Evolutionary conservation across 495 filamentous ascomycete genomes (phyloP), one percentile per base, ranked within the genome.

Genomic region (Penicillium maclennaniae): DNA sequence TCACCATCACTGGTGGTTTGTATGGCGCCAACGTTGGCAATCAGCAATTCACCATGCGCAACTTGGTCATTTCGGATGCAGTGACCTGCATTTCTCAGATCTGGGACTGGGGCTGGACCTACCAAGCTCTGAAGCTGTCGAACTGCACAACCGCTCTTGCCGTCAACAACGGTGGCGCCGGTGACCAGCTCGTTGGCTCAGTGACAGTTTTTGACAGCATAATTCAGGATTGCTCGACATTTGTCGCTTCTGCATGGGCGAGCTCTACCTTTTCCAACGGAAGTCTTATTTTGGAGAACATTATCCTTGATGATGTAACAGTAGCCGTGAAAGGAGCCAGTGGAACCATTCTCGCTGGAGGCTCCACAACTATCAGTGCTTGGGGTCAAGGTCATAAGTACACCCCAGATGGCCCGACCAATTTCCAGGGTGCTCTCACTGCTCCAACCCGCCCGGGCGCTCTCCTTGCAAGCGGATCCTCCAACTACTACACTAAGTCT

Each of bases 11-110:
- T 49, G 89, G 89, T 47, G 89, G 89, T n/a, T 68, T 75, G 0
- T 76, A 80, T 34, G 89, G 82, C 31, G 75, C 79, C 19, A 77
- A 76, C 37, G 61, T 90, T 51, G 88, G 88, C 15, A 91, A 88
- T 59, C 88, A 92, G 69, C 89, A 92, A 65, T 93, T 85, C 51
- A 91, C 88, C 0, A 87, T 86, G 76, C 78, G 86, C 26, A 89
- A 91, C 63, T 31, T 93, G 19, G 77, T 69, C 10, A 87, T 92
- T 65, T 81, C 80, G 54, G 76, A 85, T 31, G 72, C 82, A 10
- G 80, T 79, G 4, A 84, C 83, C 26, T 78, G 78, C 36, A 83
- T 84, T 44, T 78, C 75, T 21, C 81, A 83, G 43, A 79, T 85
- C 3, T 82, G 77, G 78, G 53, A 78, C 53, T 83, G 80, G 80